phyloP scores from a whole-genome alignment of 257 asterid species.

The Penstemon newberryi region DNA sequence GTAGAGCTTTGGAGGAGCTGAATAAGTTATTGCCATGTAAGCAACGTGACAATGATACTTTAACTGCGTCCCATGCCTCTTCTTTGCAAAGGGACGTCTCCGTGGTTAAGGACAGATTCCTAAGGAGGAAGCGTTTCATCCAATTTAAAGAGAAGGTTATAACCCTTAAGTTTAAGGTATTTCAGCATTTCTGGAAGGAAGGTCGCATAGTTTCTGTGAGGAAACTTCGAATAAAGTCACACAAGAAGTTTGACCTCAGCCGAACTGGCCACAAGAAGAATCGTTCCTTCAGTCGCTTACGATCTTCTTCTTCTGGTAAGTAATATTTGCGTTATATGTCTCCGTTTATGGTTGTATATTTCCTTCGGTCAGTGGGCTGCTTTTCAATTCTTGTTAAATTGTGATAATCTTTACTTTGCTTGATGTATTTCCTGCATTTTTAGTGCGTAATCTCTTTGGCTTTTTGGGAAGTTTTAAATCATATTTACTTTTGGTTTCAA shows the following conservation, averaged over 20 bases:
- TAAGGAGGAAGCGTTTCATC: constrained; percentile 44
- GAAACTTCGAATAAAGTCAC: constrained; percentile 67
- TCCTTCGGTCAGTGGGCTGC: background rate
- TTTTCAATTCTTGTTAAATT: background rate
- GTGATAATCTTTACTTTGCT: constrained; percentile 5
- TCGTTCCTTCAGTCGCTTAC: constrained; percentile 63
- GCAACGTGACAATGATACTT: constrained; percentile 40
- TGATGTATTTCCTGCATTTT: constrained; percentile 1
- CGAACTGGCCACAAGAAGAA: constrained; percentile 54
- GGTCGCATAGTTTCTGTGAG: constrained; percentile 59
- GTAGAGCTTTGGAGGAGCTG: constrained; percentile 55
- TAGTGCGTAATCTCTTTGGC: no score
- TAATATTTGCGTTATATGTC: constrained; percentile 13
- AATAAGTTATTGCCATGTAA: constrained; percentile 54
- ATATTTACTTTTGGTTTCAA: no score
- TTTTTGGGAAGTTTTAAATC: no score
- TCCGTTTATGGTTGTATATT: constrained; percentile 1
- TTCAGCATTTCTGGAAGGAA: constrained; percentile 83
- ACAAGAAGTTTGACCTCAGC: constrained; percentile 69
- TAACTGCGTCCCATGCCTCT: constrained; percentile 34
- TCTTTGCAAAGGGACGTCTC: constrained; percentile 36
- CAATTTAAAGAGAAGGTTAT: constrained; percentile 68
- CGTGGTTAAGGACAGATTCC: constrained; percentile 48
- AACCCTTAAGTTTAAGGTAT: constrained; percentile 64
- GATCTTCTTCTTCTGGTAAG: constrained; percentile 56